Percentiles rank a stretch among this genome's conserved stretches.
phyloP scores from a whole-genome alignment of 2,329 filamentous ascomycete species.

The Colletotrichum sp. region DNA sequence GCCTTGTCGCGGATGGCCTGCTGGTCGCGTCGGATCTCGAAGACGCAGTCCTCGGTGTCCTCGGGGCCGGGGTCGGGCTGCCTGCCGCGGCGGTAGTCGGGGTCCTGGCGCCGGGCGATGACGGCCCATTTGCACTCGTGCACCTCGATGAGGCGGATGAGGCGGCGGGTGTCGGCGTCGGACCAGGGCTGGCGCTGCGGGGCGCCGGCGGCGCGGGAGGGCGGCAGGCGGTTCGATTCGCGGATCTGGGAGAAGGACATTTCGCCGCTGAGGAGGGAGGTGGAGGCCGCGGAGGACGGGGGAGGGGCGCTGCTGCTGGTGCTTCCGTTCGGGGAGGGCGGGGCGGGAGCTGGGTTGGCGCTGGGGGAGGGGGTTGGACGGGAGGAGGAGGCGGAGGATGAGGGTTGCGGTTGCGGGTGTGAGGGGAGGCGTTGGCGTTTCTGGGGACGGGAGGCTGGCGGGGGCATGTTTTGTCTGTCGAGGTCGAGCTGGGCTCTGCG shows the following conservation, averaged over 20 bases:
- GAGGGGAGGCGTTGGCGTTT: not conserved
- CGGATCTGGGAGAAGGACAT: constrained; percentile 8
- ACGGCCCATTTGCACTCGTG: constrained; percentile 43
- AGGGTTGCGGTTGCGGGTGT: not conserved
- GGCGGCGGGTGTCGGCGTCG: constrained; percentile 41
- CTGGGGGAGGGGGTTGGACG: constrained; percentile 4
- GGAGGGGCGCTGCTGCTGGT: not conserved
- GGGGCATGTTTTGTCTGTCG: constrained; percentile 24
- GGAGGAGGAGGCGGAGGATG: constrained; percentile 1
- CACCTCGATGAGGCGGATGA: constrained; percentile 46
- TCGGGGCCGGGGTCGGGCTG: not conserved
- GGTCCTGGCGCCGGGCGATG: constrained; percentile 31
- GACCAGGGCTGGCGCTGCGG: constrained; percentile 45
- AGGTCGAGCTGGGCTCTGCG: constrained; percentile 28
- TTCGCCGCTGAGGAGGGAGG: not conserved
- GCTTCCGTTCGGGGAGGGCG: constrained; percentile 27
- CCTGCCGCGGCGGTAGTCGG: not conserved
- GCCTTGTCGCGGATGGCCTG: constrained; percentile 64
- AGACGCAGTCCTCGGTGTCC: constrained; percentile 33
- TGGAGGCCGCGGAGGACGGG: not conserved
- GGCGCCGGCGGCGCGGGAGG: not conserved
- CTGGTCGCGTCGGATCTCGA: constrained; percentile 53
- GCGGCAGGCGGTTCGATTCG: constrained; percentile 1
- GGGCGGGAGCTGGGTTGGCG: constrained; percentile 17
- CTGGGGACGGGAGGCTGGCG: not conserved